Conservation (phyloP, 139 green algal genomes). For the Chlamydomonas applanata region DNA sequence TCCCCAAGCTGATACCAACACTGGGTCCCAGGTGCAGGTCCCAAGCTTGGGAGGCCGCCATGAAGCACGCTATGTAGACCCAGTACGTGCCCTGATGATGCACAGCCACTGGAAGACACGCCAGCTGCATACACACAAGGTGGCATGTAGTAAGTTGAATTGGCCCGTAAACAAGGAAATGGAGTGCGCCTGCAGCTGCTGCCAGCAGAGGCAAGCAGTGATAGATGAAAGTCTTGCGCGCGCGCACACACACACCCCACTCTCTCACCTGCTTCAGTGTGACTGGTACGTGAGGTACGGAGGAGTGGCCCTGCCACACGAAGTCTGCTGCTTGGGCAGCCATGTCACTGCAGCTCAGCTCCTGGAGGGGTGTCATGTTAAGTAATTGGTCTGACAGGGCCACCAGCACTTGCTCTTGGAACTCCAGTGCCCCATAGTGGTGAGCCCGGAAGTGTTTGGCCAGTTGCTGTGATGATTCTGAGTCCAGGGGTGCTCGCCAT, state of each 20-base stretch:
- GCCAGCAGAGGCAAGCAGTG: too few species aligned
- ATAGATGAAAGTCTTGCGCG: too few species aligned
- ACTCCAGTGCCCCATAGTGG: constrained; percentile 9
- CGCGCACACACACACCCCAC: too few species aligned
- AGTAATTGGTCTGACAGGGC: background rate
- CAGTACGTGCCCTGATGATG: constrained; percentile 10
- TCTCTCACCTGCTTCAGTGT: background rate
- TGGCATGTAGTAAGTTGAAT: too few species aligned
- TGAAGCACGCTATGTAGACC: background rate
- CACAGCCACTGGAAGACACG: background rate
- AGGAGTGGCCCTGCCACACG: background rate
- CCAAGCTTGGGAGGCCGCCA: too few species aligned
- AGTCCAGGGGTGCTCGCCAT: too few species aligned
- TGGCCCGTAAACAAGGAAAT: too few species aligned
- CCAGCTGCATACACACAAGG: background rate
- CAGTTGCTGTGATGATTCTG: too few species aligned
- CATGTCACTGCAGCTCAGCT: background rate
- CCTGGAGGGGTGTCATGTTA: background rate
- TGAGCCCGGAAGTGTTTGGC: background rate
- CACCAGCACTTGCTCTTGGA: constrained; percentile 21
- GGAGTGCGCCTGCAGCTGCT: too few species aligned
- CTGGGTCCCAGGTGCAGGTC: too few species aligned
- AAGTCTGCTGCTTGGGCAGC: background rate
- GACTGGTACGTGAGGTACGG: background rate
- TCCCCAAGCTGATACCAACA: too few species aligned